Base-by-base conservation (phyloP, 1,139 yeast species). In the Yamadazyma dushanensis region DNA sequence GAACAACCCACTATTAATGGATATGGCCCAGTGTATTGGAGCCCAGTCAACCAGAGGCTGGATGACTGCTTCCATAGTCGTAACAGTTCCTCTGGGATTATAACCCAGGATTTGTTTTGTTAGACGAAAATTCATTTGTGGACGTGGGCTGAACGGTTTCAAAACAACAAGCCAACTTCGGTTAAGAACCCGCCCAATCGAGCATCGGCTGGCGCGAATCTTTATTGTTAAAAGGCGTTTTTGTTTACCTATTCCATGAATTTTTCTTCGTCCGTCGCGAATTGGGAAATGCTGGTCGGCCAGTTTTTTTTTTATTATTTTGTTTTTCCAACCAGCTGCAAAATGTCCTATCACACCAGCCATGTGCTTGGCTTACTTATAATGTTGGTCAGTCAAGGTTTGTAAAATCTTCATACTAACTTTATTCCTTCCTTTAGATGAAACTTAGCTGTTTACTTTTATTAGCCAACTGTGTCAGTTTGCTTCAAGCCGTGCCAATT, bases 401-500 rank as follows among this genome's bases (percentile, higher is more conserved):
- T 16, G 6, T 16, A 11, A 24, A 24, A 11, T 14, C 21, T 28
- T 18, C n/a, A 15, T 34, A 37, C 37, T 35, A 36, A 32, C 37
- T 16, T 16, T 16, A 17, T 14, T 17, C 20, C 29, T 24, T 24
- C 26, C 25, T 31, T 14, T 36, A 41, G 45, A 46, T 46, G 50
- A 44, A 41, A 39, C 37, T 46, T 19, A 23, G 35, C 27, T 32
- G 18, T 17, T 41, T 44, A 30, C 36, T 43, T 16, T 29, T 44
- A 15, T 35, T 45, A 16, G 32, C 40, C 10, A 42, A 38, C 32
- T 29, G 40, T 26, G 48, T 63, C 21, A 36, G 52, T 24, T 40
- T 56, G 33, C 52, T 62, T 33, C 56, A 59, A 38, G 61, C 67
- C 39, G 64, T 66, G 43, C 66, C 66, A 31, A 49, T 57, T 38